phyloP scores from a whole-genome alignment of 306 rosid genomes.

The Vigna nakashimae region DNA sequence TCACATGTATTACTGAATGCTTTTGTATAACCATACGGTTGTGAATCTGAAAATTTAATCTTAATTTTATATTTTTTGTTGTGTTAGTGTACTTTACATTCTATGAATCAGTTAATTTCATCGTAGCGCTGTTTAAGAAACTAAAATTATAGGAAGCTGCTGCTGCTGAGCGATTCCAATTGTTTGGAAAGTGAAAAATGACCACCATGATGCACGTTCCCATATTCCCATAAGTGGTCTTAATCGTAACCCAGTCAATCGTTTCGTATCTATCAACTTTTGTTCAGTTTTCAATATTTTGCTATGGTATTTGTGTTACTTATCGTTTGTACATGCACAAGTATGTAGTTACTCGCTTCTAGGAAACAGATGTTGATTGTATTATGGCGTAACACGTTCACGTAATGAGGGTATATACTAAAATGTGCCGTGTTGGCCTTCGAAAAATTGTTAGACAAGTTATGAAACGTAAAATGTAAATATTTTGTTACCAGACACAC shows the following conservation, averaged over 20 bases:
- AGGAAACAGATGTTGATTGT: no score
- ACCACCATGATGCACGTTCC: not conserved
- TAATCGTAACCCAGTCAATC: not conserved
- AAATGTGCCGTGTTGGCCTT: not conserved
- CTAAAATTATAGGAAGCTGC: not conserved
- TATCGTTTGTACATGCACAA: not conserved
- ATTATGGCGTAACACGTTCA: no score
- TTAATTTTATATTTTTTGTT: not conserved
- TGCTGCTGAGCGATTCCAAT: not conserved
- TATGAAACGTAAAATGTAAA: not conserved
- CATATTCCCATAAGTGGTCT: not conserved
- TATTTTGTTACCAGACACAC: not conserved
- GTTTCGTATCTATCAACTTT: not conserved
- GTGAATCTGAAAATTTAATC: slow-evolving; percentile 33
- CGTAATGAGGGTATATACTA: no score
- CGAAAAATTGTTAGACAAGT: not conserved
- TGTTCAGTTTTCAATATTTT: not conserved
- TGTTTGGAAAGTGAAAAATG: slow-evolving; percentile 1
- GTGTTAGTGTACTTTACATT: not conserved
- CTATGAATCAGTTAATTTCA: not conserved
- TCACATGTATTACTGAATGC: slow-evolving; percentile 41
- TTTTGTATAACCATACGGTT: slow-evolving; percentile 22
- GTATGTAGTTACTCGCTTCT: not conserved
- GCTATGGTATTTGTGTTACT: not conserved
- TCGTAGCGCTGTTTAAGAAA: slow-evolving; percentile 15